Conservation (phyloP, 164 flowering plant species). For the Annona squamosa region DNA sequence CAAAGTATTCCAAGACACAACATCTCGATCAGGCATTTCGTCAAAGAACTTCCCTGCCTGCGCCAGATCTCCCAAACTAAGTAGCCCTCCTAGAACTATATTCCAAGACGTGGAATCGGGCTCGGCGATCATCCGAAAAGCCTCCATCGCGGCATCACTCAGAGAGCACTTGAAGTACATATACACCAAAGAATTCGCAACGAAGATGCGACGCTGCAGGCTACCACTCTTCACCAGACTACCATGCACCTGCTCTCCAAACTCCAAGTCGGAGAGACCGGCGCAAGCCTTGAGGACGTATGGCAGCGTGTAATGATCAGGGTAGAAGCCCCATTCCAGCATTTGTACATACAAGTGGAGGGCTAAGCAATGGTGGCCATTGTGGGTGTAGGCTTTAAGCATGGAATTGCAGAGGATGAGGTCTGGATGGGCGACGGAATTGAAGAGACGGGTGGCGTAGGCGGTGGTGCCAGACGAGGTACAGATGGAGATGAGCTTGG, state of each 20-base stretch:
- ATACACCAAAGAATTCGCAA: conserved; percentile 15
- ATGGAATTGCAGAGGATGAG: conserved; percentile 24
- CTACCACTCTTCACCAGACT: conserved; percentile 1
- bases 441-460: conserved; percentile 16
- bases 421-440: conserved; percentile 15
- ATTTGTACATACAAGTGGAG: conserved; percentile 8
- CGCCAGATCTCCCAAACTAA: conserved; percentile 12
- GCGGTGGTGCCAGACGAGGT: conserved; percentile 11
- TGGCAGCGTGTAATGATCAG: conserved; percentile 13
- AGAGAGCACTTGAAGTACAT: conserved; percentile 16
- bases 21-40: conserved; percentile 19
- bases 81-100: conserved; percentile 10
- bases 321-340: conserved; percentile 2
- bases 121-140: conserved; percentile 9
- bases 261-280: neutral
- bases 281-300: conserved; percentile 17
- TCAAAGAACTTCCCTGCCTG: conserved; percentile 12
- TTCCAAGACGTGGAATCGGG: conserved; percentile 21
- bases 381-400: conserved; percentile 16
- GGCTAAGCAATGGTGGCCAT: conserved; percentile 5
- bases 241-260: conserved; percentile 16
- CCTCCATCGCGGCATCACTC: conserved; percentile 11
- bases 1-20: conserved; percentile 22
- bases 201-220: conserved; percentile 6
- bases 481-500: conserved; percentile 14